Base-by-base conservation (phyloP, 495 filamentous ascomycete genomes). In the Bathelium albidoporum region DNA sequence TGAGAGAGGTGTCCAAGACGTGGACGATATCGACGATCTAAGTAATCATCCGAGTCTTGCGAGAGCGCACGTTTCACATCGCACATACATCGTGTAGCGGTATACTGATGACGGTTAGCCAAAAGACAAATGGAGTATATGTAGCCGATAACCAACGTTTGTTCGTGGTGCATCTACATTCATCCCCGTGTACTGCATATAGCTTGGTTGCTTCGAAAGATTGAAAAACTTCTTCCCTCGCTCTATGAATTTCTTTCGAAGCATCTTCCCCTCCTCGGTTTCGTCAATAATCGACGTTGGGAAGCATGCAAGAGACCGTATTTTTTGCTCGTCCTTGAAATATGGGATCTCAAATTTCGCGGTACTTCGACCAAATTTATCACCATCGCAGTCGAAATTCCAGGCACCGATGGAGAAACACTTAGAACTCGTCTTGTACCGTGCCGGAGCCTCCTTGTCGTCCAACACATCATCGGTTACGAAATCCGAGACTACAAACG, bases 41-140 rank as follows among this genome's bases (percentile, higher is more conserved):
- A 5, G 34, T n/a, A n/a, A n/a, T n/a, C n/a, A 9, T 41, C 18
- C 36, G 36, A 41, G 9, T 49, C 18, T 16, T n/a, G 44, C 44
- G 11, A 49, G 5, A n/a, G 44, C 44, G 14, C 44, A 49, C 44
- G 20, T 49, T 5, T 49, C 20, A n/a, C 44, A 49, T 49, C 44
- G 44, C 44, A 49, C 12, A 49, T 49, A 20, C 12, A 16, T 18
- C 44, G 44, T 22, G 44, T 5, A 16, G 44, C 12, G 9, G 20
- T 5, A 22, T 49, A 49, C 44, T 87, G 12, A 86, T 85, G 59
- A 88, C 84, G 39, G 93, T 86, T 0, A 85, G 84, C 61, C n/a
- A n/a, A n/a, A 86, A 89, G 69, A 95, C 85, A 16, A 83, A 95
- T 95, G 65, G 94, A 84, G 58, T 90, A 84, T 32, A 89, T 88